phyloP scores from a whole-genome alignment of 2,329 filamentous ascomycete genomes.

The Aspergillus sp. region DNA sequence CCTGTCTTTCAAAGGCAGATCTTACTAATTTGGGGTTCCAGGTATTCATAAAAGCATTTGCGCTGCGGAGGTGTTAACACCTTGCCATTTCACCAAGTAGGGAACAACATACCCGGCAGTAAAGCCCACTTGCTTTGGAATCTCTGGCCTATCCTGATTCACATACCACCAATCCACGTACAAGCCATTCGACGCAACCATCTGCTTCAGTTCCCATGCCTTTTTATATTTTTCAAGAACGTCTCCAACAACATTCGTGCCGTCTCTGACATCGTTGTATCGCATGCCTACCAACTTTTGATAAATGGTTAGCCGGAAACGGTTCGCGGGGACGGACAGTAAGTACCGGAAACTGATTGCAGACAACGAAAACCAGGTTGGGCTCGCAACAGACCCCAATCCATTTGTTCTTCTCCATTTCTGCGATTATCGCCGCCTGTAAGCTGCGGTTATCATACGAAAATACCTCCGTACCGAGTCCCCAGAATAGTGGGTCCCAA shows the following conservation, averaged over 20 bases:
- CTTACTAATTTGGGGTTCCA: constrained; percentile 5
- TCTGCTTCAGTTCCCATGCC: constrained; percentile 35
- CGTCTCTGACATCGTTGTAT: constrained; percentile 40
- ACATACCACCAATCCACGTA: constrained; percentile 27
- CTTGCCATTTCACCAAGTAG: not conserved
- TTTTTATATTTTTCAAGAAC: constrained; percentile 41
- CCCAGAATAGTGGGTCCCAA: constrained; percentile 45
- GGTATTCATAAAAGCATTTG: constrained; percentile 10
- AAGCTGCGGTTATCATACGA: constrained; percentile 35
- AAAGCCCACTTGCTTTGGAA: constrained; percentile 21
- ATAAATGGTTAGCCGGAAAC: too few relatives aligned
- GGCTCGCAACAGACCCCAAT: constrained; percentile 49
- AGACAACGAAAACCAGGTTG: constrained; percentile 36
- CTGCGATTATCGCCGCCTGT: constrained; percentile 37
- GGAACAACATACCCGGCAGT: constrained; percentile 29
- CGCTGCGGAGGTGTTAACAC: not conserved
- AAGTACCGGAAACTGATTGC: constrained; percentile 48
- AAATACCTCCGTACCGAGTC: constrained; percentile 40
- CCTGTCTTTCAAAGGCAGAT: not conserved
- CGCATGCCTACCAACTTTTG: constrained; percentile 17
- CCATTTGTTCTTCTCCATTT: constrained; percentile 45
- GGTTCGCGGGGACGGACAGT: too few relatives aligned
- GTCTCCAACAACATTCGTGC: constrained; percentile 32
- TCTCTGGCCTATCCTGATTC: constrained; percentile 30
- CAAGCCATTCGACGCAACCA: constrained; percentile 30